These are phyloP conservation scores for Ricinus communis DNA, from an alignment of 345 rosid genomes.

Conservation along the genomic window DNA sequence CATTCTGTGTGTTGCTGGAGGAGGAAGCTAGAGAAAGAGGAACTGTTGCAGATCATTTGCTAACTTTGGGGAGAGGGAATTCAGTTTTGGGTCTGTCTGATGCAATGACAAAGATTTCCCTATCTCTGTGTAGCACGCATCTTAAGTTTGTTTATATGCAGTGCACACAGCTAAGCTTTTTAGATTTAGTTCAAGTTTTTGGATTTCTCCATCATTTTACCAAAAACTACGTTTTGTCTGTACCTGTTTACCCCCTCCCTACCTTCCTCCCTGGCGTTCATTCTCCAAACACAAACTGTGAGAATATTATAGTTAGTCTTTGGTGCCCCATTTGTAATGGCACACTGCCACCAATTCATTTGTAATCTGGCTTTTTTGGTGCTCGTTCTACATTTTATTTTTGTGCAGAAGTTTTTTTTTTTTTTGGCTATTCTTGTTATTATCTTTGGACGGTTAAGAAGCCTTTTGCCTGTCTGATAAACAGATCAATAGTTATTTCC, in stretches of 20 bases:
- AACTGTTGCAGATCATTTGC: constrained; percentile 10
- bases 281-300: not conserved
- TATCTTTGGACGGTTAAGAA: too few species aligned
- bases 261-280: not conserved
- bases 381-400: not conserved
- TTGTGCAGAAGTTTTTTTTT: not conserved
- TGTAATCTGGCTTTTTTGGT: not conserved
- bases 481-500: not conserved
- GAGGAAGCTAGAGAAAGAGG: not conserved
- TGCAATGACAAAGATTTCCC: not conserved
- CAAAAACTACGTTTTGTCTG: not conserved
- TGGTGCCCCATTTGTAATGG: not conserved
- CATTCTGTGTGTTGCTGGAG: constrained; percentile 2
- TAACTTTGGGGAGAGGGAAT: constrained; percentile 15
- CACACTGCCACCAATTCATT: not conserved
- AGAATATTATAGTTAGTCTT: not conserved
- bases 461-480: too few species aligned
- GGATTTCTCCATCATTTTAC: not conserved
- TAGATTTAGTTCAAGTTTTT: not conserved
- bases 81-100: not conserved
- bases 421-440: too few species aligned
- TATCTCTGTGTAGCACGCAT: not conserved
- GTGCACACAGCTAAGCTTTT: not conserved
- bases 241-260: not conserved
- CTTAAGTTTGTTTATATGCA: not conserved